These are phyloP conservation scores for Barnettozyma sucrosica DNA, from an alignment of 805 yeast species.

Conservation along the genomic window DNA sequence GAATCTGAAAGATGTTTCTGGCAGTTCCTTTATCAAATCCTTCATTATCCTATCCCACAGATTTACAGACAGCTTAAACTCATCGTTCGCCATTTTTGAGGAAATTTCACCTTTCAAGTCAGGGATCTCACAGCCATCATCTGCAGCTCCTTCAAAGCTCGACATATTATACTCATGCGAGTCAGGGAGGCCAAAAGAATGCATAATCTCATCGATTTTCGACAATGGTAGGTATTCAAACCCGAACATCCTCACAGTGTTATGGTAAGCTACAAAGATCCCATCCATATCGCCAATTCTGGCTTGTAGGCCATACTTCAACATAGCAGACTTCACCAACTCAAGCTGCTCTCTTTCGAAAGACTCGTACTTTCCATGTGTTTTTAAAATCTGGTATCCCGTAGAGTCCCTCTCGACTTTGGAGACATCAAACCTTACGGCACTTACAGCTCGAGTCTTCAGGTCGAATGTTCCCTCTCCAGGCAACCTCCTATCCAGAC, in stretches of 20 bases:
- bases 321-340: conserved; percentile 64
- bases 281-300: conserved; percentile 97
- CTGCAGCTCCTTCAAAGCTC: neutral
- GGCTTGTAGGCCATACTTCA: conserved; percentile 87
- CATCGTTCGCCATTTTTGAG: conserved; percentile 51
- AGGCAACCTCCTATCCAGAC: conserved; percentile 69
- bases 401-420: conserved; percentile 40
- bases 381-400: conserved; percentile 59
- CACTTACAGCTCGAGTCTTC: conserved; percentile 86
- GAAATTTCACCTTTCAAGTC: conserved; percentile 18
- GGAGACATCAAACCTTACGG: conserved; percentile 71
- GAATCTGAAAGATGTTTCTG: conserved; percentile 34
- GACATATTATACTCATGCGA: conserved; percentile 7
- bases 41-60: conserved; percentile 45
- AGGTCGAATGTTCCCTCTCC: conserved; percentile 90
- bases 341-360: conserved; percentile 77
- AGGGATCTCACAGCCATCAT: neutral
- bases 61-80: conserved; percentile 55
- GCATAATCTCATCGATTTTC: conserved; percentile 62
- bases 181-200: conserved; percentile 33
- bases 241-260: conserved; percentile 74
- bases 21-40: conserved; percentile 28
- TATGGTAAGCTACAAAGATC: conserved; percentile 86
- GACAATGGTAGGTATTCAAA: conserved; percentile 79
- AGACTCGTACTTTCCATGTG: conserved; percentile 68